Evolutionary conservation across 1,284 basidiomycete genomes (phyloP), one percentile per base, ranked within the genome.

Genomic region (Ceratobasidium theobromae): DNA sequence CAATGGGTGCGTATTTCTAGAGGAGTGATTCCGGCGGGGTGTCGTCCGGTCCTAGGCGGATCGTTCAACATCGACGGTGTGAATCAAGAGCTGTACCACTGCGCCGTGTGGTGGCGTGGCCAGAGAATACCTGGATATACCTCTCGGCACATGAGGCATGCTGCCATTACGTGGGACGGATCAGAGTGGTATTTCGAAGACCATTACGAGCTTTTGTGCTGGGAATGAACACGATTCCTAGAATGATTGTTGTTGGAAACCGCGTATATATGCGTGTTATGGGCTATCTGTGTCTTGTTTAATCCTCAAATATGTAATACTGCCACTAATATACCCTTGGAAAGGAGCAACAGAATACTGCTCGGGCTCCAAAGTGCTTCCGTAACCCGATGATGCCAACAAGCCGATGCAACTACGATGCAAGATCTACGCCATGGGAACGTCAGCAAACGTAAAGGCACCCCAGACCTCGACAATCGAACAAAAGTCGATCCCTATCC

Each of bases 31-130:
- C 60, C 60, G 28, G 18, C 48, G 16, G 60, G 60, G 25, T 64
- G 60, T 33, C 48, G 60, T n/a, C 60, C 60, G 23, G 60, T 64
- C n/a, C 41, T 64, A 23, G 60, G 60, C 8, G 60, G 60, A 3
- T 46, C 23, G 1, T 27, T 48, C 32, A 45, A 28, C 21, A 18
- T 32, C 12, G 38, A 64, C 27, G 46, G 60, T 18, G 25, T 38
- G 6, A 60, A 32, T 32, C 49, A 32, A 21, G 35, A 64, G 35
- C 14, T 64, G n/a, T 64, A 52, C 27, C 60, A 64, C 27, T 64
- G 60, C 27, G 60, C 60, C 14, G 60, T 64, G n/a, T 64, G 60
- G 60, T 64, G 60, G 60, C 60, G 48, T 21, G 60, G 60, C 9
- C 60, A 53, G 23, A 48, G 60, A 28, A n/a, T 64, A 21, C 60